Evolutionary conservation across 2,329 filamentous ascomycete genomes (phyloP).

Genomic region (Chrysoporthe austroafricana): DNA sequence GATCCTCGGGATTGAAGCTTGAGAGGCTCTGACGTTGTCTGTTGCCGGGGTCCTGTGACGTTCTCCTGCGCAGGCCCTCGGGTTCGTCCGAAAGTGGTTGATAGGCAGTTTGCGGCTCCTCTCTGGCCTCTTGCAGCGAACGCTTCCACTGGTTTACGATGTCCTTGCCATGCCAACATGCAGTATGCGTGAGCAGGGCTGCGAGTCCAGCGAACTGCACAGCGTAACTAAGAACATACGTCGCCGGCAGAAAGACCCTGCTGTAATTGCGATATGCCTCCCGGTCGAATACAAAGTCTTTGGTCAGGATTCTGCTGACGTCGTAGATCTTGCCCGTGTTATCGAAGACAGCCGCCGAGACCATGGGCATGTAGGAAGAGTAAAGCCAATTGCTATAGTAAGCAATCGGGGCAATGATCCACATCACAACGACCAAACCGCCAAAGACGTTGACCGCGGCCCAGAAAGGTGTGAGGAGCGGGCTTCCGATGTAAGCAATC

Average conservation of each 20-base stretch:
- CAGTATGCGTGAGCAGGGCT: conserved; percentile 78
- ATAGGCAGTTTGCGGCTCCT: conserved; percentile 55
- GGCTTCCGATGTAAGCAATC: conserved; percentile 85
- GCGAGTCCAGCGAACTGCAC: conserved; percentile 84
- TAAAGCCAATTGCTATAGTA: conserved; percentile 82
- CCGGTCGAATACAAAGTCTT: conserved; percentile 77
- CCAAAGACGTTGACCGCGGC: conserved; percentile 83
- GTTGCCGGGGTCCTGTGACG: conserved; percentile 2
- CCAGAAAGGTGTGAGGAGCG: conserved; percentile 83
- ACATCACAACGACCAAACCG: conserved; percentile 81
- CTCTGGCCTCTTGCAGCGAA: conserved; percentile 66
- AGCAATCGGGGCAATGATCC: conserved; percentile 77
- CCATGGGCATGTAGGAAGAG: conserved; percentile 83
- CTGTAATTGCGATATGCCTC: conserved; percentile 81
- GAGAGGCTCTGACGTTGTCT: conserved; percentile 16
- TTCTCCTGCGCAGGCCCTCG: conserved; percentile 25
- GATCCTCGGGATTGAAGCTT: conserved; percentile 50
- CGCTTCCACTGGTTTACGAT: conserved; percentile 77
- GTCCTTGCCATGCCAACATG: conserved; percentile 83
- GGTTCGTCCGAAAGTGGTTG: conserved; percentile 44
- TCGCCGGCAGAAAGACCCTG: conserved; percentile 82
- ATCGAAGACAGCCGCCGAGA: conserved; percentile 84
- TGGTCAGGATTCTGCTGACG: conserved; percentile 77
- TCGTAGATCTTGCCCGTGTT: conserved; percentile 81
- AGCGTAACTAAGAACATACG: conserved; percentile 84